Evolutionary conservation across 2,329 filamentous ascomycete species (phyloP).

Genomic region (Aspergillus aculeatinus): DNA sequence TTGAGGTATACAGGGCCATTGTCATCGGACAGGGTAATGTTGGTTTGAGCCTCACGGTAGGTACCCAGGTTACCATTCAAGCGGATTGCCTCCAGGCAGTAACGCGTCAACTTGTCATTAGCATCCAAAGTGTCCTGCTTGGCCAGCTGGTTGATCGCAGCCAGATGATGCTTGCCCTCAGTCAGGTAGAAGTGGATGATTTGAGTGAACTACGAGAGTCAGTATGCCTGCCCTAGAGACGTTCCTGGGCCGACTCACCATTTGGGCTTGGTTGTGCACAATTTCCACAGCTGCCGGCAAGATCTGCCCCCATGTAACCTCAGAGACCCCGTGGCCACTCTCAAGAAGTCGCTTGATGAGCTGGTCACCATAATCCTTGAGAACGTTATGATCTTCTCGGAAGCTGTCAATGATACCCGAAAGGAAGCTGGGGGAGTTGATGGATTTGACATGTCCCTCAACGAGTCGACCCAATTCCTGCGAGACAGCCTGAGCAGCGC

Average conservation of each 20-base stretch:
- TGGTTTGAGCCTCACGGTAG: conserved; percentile 55
- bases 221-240: not conserved
- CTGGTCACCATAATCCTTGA: conserved; percentile 64
- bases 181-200: conserved; percentile 71
- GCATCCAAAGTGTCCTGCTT: conserved; percentile 55
- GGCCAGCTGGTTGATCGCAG: conserved; percentile 62
- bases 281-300: conserved; percentile 66
- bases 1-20: conserved; percentile 51
- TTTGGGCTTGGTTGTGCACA: conserved; percentile 69
- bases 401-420: conserved; percentile 51
- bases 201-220: conserved; percentile 61
- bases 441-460: conserved; percentile 64
- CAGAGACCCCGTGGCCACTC: conserved; percentile 59
- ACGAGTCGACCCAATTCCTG: conserved; percentile 61
- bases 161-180: conserved; percentile 55
- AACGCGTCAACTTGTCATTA: conserved; percentile 65
- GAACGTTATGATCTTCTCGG: conserved; percentile 53
- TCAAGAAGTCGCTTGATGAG: conserved; percentile 66
- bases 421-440: conserved; percentile 56
- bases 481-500: conserved; percentile 58
- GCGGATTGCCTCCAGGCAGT: conserved; percentile 70
- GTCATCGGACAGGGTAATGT: conserved; percentile 55
- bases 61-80: conserved; percentile 63
- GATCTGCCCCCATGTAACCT: conserved; percentile 71
- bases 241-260: conserved; percentile 49